Conservation (phyloP, 257 asterid genomes). For the Lycium barbarum region DNA sequence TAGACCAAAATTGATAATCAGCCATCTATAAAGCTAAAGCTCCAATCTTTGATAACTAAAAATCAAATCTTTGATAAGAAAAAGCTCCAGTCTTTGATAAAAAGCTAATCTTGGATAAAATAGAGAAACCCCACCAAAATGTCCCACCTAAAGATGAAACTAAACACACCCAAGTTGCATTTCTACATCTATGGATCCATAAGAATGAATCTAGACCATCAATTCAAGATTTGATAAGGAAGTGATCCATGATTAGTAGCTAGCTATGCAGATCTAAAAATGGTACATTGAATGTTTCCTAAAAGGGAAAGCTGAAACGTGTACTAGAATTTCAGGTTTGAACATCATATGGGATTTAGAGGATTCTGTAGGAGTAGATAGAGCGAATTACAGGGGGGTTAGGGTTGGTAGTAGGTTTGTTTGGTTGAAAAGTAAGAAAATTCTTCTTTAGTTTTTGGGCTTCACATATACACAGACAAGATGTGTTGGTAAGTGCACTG, state of each 20-base stretch:
- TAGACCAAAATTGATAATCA: neutral
- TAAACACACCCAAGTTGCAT: neutral
- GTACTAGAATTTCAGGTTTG: neutral
- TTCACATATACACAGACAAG: neutral
- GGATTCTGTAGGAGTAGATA: neutral
- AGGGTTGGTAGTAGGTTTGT: conserved; percentile 38
- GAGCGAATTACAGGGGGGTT: conserved; percentile 29
- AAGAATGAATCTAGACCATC: neutral
- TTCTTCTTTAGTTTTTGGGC: conserved; percentile 1
- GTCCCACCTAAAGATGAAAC: neutral
- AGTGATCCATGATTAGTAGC: conserved; percentile 23
- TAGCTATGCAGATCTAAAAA: neutral
- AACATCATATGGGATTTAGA: conserved; percentile 16
- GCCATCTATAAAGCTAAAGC: neutral
- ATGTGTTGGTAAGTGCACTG: neutral
- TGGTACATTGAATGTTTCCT: neutral
- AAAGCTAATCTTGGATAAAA: conserved; percentile 16
- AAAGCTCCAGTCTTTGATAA: conserved; percentile 2
- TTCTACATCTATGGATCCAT: conserved; percentile 14
- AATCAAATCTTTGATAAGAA: conserved; percentile 30
- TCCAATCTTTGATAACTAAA: neutral
- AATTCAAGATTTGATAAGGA: neutral
- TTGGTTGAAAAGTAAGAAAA: neutral
- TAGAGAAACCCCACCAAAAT: conserved; percentile 24
- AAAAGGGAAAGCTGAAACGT: neutral